Base-by-base conservation (phyloP, 2,329 filamentous ascomycete species). In the Xylaria sp. region DNA sequence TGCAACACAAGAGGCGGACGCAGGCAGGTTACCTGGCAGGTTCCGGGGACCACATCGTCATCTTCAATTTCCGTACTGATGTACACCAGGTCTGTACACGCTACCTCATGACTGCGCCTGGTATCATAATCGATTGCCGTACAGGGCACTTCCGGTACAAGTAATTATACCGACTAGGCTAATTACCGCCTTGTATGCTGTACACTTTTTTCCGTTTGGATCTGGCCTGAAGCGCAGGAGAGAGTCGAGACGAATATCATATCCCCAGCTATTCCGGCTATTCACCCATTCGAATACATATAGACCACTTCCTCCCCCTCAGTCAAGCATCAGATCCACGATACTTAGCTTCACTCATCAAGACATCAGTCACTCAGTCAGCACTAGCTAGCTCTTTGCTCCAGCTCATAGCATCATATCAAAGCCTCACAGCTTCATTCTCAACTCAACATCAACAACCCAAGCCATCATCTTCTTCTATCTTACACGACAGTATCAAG, bases 291-390 rank as follows among this genome's bases (percentile, higher is more conserved):
- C 37, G 37, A 39, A 55, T 59, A 70, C 71, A 73, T 69, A 71
- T 72, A 73, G 71, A 67, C 63, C 59, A 30, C 44, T 63, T 52
- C 59, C 65, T 62, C 59, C 69, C 65, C 66, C 59, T 66, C 63
- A 60, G 63, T 52, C 59, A 58, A 53, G 11, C 69, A 69, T 55
- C 65, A 69, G 59, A 67, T 59, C 64, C 30, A 55, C 35, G 10
- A 56, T 44, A 47, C 35, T 59, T 54, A n/a, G 54, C 55, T 55
- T 56, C 6, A 55, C 35, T 35, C 37, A 53, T 44, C 48, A 54
- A 39, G 51, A 61, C 55, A 30, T 52, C n/a, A 16, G 2, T 39
- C 37, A 9, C 35, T 46, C 50, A 49, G 50, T 16, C 19, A 19
- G 39, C 4, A 9, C 23, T 23, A 47, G 37, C 23, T 16, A 58